Percentiles rank a stretch among this genome's conserved stretches.
These are phyloP conservation scores for Ophiostoma sp. DNA, from an alignment of 2,329 filamentous ascomycete genomes.

Conservation along the genomic window DNA sequence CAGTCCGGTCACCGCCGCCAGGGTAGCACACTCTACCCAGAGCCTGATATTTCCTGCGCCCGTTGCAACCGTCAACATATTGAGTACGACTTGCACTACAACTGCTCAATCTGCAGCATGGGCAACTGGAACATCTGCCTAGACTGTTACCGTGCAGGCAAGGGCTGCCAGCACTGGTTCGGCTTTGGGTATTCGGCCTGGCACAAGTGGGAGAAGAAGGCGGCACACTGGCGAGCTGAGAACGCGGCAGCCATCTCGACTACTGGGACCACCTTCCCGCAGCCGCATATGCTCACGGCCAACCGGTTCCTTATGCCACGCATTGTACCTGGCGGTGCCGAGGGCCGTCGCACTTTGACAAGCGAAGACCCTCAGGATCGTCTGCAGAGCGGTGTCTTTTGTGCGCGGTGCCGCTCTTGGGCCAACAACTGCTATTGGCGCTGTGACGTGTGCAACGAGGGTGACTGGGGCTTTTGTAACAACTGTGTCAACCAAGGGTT, in stretches of 20 bases:
- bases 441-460: slow-evolving; percentile 82
- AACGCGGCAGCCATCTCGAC: slow-evolving; percentile 37
- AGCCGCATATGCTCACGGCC: slow-evolving; percentile 59
- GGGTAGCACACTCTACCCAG: slow-evolving; percentile 53
- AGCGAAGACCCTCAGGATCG: slow-evolving; percentile 66
- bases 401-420: slow-evolving; percentile 70
- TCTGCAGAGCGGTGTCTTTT: slow-evolving; percentile 80
- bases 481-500: slow-evolving; percentile 79
- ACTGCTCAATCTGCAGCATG: slow-evolving; percentile 68
- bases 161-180: slow-evolving; percentile 83
- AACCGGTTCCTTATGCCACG: slow-evolving; percentile 57
- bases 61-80: slow-evolving; percentile 71
- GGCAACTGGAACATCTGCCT: slow-evolving; percentile 79
- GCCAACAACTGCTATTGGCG: slow-evolving; percentile 88
- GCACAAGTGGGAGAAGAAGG: slow-evolving; percentile 61
- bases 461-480: slow-evolving; percentile 94
- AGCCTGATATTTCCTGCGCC: slow-evolving; percentile 73
- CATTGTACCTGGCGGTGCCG: slow-evolving; percentile 51
- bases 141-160: slow-evolving; percentile 73
- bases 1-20: slow-evolving; percentile 32
- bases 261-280: slow-evolving; percentile 35
- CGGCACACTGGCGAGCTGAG: slow-evolving; percentile 31
- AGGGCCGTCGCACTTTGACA: slow-evolving; percentile 59
- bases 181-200: slow-evolving; percentile 78
- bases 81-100: slow-evolving; percentile 84